Conservation (phyloP, 345 rosid species). For the Eutrema yunnanense region DNA sequence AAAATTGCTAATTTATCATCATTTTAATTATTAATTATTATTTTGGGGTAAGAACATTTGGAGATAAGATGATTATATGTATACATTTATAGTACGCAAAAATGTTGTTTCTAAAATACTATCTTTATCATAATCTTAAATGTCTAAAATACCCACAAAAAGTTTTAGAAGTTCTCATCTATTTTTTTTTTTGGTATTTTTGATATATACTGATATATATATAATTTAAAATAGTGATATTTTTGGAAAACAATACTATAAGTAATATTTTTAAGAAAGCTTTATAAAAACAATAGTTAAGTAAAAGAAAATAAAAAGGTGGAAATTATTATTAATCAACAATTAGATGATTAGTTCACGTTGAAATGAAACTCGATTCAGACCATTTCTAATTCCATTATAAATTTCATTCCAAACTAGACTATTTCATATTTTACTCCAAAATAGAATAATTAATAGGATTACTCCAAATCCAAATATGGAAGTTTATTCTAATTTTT, state of each 20-base stretch:
- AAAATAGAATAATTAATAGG: too few species aligned
- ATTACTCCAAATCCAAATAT: too few species aligned
- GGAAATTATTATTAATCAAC: slow-evolving; percentile 24
- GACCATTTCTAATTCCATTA: too few species aligned
- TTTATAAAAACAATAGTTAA: background rate
- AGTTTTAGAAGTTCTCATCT: background rate
- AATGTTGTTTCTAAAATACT: background rate
- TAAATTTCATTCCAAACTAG: too few species aligned
- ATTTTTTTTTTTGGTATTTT: background rate
- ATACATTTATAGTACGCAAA: background rate
- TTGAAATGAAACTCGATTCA: slow-evolving; percentile 25
- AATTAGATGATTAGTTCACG: slow-evolving; percentile 20
- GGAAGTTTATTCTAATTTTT: too few species aligned
- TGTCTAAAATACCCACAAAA: background rate
- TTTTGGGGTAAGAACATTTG: background rate
- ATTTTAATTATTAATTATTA: background rate
- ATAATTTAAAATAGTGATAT: background rate
- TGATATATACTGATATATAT: background rate
- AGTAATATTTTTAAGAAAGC: background rate
- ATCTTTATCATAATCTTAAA: background rate
- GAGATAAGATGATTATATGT: background rate
- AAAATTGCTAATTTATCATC: background rate
- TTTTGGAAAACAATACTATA: background rate
- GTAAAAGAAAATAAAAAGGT: slow-evolving; percentile 10
- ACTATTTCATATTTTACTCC: too few species aligned